Percentiles rank a stretch among this genome's conserved stretches.
Evolutionary conservation across 495 filamentous ascomycete species (phyloP).

Genomic region (Xylaria sp.): DNA sequence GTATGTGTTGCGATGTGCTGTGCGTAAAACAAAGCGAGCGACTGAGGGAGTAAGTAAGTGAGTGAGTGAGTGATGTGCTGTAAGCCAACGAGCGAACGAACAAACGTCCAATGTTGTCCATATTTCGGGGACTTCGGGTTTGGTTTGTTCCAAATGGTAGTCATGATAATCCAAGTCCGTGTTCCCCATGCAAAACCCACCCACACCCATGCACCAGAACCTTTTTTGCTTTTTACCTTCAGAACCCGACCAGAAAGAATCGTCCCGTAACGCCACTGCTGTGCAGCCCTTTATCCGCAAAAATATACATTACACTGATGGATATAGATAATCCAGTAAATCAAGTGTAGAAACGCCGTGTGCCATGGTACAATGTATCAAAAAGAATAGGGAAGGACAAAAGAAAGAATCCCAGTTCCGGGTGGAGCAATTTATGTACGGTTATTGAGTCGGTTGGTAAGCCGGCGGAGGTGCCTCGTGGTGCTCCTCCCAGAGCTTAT

Average conservation of each 20-base stretch:
- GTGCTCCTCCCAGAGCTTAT: conserved; percentile 53
- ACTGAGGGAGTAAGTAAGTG: conserved; percentile 4
- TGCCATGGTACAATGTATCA: conserved; percentile 35
- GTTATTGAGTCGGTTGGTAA: conserved; percentile 57
- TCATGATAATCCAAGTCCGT: conserved; percentile 16
- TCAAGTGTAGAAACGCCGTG: conserved; percentile 36
- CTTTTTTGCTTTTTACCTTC: background rate
- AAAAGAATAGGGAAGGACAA: conserved; percentile 32
- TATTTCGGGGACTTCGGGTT: conserved; percentile 6
- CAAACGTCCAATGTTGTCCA: background rate
- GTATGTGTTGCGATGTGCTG: conserved; percentile 11
- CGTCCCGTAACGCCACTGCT: conserved; percentile 39
- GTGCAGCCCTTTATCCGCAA: conserved; percentile 27
- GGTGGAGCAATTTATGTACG: conserved; percentile 23
- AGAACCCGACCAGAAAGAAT: conserved; percentile 22
- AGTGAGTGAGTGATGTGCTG: conserved; percentile 18
- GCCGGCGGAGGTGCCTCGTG: conserved; percentile 69
- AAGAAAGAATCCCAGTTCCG: conserved; percentile 31
- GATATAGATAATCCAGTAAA: conserved; percentile 26
- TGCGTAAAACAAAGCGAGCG: background rate
- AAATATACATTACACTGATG: conserved; percentile 37
- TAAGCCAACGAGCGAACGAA: background rate
- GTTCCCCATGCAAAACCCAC: conserved; percentile 15
- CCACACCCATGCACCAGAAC: conserved; percentile 6
- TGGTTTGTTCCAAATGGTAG: background rate